Evolutionary conservation across 2,329 filamentous ascomycete species (phyloP).

Genomic region (Xylariaceae sp.): DNA sequence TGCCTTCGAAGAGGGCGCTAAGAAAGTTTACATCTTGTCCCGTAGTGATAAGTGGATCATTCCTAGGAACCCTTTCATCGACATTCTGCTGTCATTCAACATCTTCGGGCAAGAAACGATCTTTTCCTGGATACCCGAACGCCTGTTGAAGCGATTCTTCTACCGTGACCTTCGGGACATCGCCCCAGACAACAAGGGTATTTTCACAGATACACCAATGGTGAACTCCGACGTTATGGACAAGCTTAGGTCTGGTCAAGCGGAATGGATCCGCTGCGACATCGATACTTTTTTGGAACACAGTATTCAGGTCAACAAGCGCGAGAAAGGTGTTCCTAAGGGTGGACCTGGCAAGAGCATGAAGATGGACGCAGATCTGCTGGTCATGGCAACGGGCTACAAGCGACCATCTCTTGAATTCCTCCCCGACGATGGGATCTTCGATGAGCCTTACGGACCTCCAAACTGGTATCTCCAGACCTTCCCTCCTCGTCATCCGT

Average conservation of each 20-base stretch:
- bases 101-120: slow-evolving; percentile 75
- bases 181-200: slow-evolving; percentile 64
- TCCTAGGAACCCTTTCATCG: slow-evolving; percentile 72
- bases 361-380: slow-evolving; percentile 69
- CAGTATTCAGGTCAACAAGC: slow-evolving; percentile 69
- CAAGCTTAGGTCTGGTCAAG: slow-evolving; percentile 67
- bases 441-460: slow-evolving; percentile 69
- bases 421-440: slow-evolving; percentile 65
- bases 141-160: slow-evolving; percentile 72
- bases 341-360: slow-evolving; percentile 68
- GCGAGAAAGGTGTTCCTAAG: slow-evolving; percentile 69
- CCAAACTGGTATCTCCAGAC: slow-evolving; percentile 89
- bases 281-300: slow-evolving; percentile 63
- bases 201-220: slow-evolving; percentile 86
- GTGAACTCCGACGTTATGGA: slow-evolving; percentile 80
- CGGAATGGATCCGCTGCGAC: slow-evolving; percentile 79
- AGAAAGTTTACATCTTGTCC: slow-evolving; percentile 69
- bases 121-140: slow-evolving; percentile 76
- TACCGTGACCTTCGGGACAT: slow-evolving; percentile 78
- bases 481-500: slow-evolving; percentile 72
- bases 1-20: slow-evolving; percentile 63
- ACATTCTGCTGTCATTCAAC: slow-evolving; percentile 72
- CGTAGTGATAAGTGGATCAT: slow-evolving; percentile 87
- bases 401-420: slow-evolving; percentile 71
- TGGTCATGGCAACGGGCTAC: slow-evolving; percentile 82